Conservation (phyloP, 2,329 filamentous ascomycete species). For the Aureobasidium zeae region DNA sequence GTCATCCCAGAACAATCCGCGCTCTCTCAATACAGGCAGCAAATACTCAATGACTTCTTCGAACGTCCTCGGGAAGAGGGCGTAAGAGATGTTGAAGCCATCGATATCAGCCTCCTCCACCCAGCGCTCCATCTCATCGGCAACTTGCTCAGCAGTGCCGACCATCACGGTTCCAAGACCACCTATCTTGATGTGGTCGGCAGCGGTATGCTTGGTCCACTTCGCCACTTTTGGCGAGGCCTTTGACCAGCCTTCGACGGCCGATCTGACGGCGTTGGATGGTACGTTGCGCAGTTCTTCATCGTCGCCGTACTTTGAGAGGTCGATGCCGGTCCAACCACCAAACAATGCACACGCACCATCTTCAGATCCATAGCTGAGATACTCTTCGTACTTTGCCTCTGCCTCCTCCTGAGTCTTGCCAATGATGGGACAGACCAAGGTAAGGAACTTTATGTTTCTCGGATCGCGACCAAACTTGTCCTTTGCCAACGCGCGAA, state of each 20-base stretch:
- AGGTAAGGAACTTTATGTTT: conserved; percentile 58
- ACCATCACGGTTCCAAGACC: conserved; percentile 57
- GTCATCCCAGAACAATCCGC: conserved; percentile 26
- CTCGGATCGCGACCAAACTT: conserved; percentile 48
- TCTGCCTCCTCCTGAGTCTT: conserved; percentile 56
- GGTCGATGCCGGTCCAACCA: conserved; percentile 63
- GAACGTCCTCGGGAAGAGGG: conserved; percentile 58
- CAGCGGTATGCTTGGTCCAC: conserved; percentile 65
- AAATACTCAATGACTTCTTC: conserved; percentile 53
- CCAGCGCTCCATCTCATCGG: conserved; percentile 60
- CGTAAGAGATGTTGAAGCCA: conserved; percentile 65
- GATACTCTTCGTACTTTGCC: conserved; percentile 53
- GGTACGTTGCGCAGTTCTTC: conserved; percentile 55
- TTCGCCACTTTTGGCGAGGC: conserved; percentile 47
- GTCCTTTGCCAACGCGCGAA: neutral
- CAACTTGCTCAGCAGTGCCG: conserved; percentile 55
- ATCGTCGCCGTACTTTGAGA: conserved; percentile 52
- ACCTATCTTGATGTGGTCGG: conserved; percentile 58
- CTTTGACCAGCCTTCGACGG: conserved; percentile 47
- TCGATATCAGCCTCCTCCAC: conserved; percentile 60
- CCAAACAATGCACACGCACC: conserved; percentile 63
- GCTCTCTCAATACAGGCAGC: conserved; percentile 29
- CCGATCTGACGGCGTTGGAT: conserved; percentile 50
- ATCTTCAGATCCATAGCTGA: conserved; percentile 53
- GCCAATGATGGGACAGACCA: conserved; percentile 57